Conservation (phyloP, 2,329 filamentous ascomycete species). For the Mycosphaerella arachidis region DNA sequence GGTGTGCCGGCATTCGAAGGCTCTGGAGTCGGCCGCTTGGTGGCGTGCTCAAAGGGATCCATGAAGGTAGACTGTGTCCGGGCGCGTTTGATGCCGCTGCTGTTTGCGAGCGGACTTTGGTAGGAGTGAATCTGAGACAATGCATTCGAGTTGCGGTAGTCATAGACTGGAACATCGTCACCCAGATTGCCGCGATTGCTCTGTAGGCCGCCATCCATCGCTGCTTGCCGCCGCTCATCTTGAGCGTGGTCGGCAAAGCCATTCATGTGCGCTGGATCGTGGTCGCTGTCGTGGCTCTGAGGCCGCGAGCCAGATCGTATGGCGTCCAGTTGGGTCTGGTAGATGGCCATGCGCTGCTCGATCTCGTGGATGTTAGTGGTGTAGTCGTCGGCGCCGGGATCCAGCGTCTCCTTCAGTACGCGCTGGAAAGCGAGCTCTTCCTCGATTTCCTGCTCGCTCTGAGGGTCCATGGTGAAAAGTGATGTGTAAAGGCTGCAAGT, state of each 20-base stretch:
- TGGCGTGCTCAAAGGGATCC: conserved; percentile 18
- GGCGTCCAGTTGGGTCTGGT: not conserved
- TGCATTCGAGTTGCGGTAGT: not conserved
- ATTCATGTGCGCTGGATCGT: conserved; percentile 5
- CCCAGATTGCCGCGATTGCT: conserved; percentile 13
- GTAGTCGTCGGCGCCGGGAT: conserved; percentile 29
- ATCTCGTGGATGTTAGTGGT: conserved; percentile 1
- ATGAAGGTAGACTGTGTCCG: conserved; percentile 14
- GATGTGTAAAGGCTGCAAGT: not conserved
- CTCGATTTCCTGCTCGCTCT: conserved; percentile 23
- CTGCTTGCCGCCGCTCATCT: conserved; percentile 16
- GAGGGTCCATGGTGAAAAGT: not conserved
- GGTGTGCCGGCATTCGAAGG: conserved; percentile 24
- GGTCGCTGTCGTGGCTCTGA: not conserved
- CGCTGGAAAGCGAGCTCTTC: conserved; percentile 34
- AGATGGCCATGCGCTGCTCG: not conserved
- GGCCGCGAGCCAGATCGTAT: not conserved
- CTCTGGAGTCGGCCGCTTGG: conserved; percentile 30
- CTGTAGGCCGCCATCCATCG: conserved; percentile 16
- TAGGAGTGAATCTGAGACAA: not conserved
- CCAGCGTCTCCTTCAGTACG: conserved; percentile 31
- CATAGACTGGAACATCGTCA: not conserved
- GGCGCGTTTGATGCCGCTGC: conserved; percentile 20
- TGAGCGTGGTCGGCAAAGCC: conserved; percentile 10
- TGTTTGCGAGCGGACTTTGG: not conserved